A percentile compares a stretch with the other conserved stretches of the same genome.
phyloP scores from a whole-genome alignment of 2,329 filamentous ascomycete genomes.

The Verticillium zaregamsianum region DNA sequence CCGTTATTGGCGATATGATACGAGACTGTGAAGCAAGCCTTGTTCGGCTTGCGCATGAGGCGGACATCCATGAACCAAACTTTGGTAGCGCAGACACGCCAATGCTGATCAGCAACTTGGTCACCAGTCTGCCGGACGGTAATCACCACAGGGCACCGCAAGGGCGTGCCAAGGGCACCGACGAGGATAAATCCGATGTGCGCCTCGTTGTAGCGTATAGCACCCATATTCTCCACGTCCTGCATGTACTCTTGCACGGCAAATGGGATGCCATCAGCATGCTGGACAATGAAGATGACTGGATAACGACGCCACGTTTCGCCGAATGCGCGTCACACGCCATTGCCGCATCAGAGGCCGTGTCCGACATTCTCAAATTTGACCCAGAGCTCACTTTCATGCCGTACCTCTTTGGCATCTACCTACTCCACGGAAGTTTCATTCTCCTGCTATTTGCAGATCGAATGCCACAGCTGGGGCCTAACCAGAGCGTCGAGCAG shows the following conservation, averaged over 20 bases:
- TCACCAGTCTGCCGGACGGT: conserved; percentile 9
- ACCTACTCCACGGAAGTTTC: conserved; percentile 46
- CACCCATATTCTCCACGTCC: conserved; percentile 41
- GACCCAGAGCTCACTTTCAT: conserved; percentile 48
- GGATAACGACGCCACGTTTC: conserved; percentile 42
- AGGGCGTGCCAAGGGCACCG: conserved; percentile 9
- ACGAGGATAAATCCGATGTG: conserved; percentile 23
- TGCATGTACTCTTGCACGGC: conserved; percentile 42
- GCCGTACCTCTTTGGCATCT: conserved; percentile 49
- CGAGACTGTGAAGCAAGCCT: conserved; percentile 34
- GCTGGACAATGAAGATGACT: conserved; percentile 43
- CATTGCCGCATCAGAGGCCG: conserved; percentile 39
- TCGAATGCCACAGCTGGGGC: conserved; percentile 41
- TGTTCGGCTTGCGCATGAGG: conserved; percentile 21
- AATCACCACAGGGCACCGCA: not conserved
- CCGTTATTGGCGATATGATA: conserved; percentile 30
- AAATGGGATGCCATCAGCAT: conserved; percentile 47
- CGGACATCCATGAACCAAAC: conserved; percentile 5
- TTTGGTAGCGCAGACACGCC: not conserved
- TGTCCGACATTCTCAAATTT: conserved; percentile 39
- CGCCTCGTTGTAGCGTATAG: conserved; percentile 41
- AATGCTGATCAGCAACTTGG: conserved; percentile 16
- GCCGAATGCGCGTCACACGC: conserved; percentile 41
- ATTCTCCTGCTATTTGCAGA: conserved; percentile 45
- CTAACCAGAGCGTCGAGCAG: conserved; percentile 39